These are phyloP conservation scores for Podosphaera fusca DNA, from an alignment of 2,329 filamentous ascomycete genomes.

Conservation along the genomic window DNA sequence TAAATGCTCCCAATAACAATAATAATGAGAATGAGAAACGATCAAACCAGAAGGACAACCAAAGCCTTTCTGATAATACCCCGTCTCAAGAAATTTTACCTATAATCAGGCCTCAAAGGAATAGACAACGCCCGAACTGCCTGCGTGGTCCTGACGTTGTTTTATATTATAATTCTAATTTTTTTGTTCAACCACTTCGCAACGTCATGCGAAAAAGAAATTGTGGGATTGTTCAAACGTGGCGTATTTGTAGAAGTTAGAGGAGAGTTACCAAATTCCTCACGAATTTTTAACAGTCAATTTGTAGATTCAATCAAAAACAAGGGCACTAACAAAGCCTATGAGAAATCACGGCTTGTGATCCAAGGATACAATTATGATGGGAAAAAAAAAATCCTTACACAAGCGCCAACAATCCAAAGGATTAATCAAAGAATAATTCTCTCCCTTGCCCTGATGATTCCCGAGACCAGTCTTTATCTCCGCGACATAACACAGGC, in stretches of 20 bases:
- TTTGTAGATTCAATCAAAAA: too few species aligned
- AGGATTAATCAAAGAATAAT: too few species aligned
- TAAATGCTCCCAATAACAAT: not conserved
- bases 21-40: not conserved
- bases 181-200: not conserved
- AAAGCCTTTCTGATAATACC: conserved; percentile 2
- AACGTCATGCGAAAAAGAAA: not conserved
- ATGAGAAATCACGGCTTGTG: too few species aligned
- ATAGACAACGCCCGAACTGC: not conserved
- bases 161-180: not conserved
- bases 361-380: too few species aligned
- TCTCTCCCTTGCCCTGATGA: not conserved
- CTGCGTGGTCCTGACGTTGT: not conserved
- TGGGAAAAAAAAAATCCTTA: too few species aligned
- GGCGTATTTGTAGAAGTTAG: not conserved
- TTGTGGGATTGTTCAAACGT: not conserved
- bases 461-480: not conserved
- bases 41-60: not conserved
- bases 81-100: conserved; percentile 1
- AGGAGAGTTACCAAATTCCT: not conserved
- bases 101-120: conserved; percentile 2
- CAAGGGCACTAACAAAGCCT: too few species aligned
- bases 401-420: too few species aligned
- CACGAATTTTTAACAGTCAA: too few species aligned
- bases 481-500: not conserved